phyloP scores from a whole-genome alignment of 257 asterid species.

The Solanum gracilifrons region DNA sequence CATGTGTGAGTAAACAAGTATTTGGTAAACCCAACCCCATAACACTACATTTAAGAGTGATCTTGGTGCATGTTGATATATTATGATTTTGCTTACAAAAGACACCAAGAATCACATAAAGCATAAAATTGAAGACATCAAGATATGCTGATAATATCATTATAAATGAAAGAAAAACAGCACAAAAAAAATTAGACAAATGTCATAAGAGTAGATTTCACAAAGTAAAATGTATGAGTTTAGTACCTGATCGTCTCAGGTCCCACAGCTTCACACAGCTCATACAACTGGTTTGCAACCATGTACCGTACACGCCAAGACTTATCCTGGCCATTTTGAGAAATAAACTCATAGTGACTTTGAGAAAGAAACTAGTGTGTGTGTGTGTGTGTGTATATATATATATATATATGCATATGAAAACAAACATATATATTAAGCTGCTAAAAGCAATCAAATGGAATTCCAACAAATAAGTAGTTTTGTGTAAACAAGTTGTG shows the following conservation, averaged over 20 bases:
- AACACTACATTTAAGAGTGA: not conserved
- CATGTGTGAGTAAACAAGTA: not conserved
- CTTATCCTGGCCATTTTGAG: constrained; percentile 57
- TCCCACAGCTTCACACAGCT: constrained; percentile 96
- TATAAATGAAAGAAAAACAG: not conserved
- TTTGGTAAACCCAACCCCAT: not conserved
- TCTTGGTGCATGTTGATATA: not conserved
- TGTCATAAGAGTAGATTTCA: not conserved
- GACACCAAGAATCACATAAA: not conserved
- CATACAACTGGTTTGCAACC: constrained; percentile 96
- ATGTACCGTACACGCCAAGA: constrained; percentile 99
- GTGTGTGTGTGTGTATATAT: too few relatives aligned
- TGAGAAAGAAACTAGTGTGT: not conserved
- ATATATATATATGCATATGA: not conserved
- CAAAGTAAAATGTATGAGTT: not conserved
- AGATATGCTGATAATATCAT: not conserved
- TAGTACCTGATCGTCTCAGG: constrained; percentile 76
- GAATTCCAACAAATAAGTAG: not conserved
- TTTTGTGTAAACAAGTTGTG: not conserved
- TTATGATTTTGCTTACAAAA: not conserved
- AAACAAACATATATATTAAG: not conserved
- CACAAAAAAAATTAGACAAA: not conserved
- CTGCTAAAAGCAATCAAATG: not conserved
- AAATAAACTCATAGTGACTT: not conserved
- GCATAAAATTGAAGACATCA: not conserved